Conservation (phyloP, 2,329 filamentous ascomycete species). For the Mycosphaerelloides madeirae region DNA sequence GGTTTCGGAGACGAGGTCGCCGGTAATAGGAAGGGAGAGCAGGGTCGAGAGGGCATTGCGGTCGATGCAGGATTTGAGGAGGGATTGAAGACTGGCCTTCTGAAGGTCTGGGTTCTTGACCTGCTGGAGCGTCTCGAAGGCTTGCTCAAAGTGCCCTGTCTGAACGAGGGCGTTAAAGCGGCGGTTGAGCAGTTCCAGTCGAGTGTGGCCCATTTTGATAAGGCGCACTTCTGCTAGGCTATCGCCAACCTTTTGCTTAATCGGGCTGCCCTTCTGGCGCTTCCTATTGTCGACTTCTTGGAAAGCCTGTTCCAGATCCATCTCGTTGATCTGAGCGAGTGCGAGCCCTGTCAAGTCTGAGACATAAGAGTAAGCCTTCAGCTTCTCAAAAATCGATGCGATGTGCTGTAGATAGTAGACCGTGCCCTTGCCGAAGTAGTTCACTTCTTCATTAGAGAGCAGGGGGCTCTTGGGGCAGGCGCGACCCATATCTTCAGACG, state of each 20-base stretch:
- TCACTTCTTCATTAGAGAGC: slow-evolving; percentile 69
- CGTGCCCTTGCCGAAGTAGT: slow-evolving; percentile 64
- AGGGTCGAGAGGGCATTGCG: slow-evolving; percentile 39
- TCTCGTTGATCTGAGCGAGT: slow-evolving; percentile 20
- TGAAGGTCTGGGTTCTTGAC: slow-evolving; percentile 66
- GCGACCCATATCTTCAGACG: slow-evolving; percentile 41
- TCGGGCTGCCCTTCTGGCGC: slow-evolving; percentile 26
- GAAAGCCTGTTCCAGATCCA: slow-evolving; percentile 23
- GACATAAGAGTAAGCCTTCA: slow-evolving; percentile 72
- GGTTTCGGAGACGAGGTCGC: slow-evolving; percentile 65
- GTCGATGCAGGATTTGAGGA: slow-evolving; percentile 47
- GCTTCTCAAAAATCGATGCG: slow-evolving; percentile 72
- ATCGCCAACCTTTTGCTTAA: slow-evolving; percentile 22
- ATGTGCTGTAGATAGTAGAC: slow-evolving; percentile 85
- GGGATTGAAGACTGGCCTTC: slow-evolving; percentile 62
- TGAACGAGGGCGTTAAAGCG: slow-evolving; percentile 78
- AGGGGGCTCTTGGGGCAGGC: slow-evolving; percentile 48
- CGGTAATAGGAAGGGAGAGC: slow-evolving; percentile 71
- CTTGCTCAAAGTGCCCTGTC: slow-evolving; percentile 73
- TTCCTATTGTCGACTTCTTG: slow-evolving; percentile 26
- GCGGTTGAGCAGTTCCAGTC: slow-evolving; percentile 71
- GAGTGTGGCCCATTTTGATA: slow-evolving; percentile 36
- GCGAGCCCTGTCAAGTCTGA: slow-evolving; percentile 67
- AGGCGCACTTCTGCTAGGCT: slow-evolving; percentile 32
- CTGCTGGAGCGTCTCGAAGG: slow-evolving; percentile 71